Percentiles rank a stretch among this genome's conserved stretches.
These are phyloP conservation scores for Rhytidiadelphus loreus DNA, from an alignment of 225 moss, liverwort and hornwort species.

Conservation along the genomic window DNA sequence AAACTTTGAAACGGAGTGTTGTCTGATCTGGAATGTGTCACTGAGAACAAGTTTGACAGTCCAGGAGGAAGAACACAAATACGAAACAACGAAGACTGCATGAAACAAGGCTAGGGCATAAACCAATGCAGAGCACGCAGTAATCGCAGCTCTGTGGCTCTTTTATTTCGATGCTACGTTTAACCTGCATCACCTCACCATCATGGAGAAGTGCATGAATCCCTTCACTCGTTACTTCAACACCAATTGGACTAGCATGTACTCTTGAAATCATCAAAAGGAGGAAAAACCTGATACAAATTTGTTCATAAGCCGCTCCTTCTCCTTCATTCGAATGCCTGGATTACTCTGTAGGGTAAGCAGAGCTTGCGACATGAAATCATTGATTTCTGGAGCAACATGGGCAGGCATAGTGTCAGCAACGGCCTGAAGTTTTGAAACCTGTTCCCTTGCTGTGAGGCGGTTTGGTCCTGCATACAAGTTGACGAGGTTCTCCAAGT, in stretches of 20 bases:
- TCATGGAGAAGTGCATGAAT: background rate
- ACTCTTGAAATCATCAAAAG: slow-evolving; percentile 13
- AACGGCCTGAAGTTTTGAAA: slow-evolving; percentile 52
- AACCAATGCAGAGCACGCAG: background rate
- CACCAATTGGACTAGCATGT: background rate
- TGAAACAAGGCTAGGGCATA: background rate
- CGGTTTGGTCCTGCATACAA: slow-evolving; percentile 70
- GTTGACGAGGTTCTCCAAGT: slow-evolving; percentile 72
- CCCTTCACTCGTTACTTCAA: background rate
- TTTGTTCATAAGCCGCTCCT: slow-evolving; percentile 78
- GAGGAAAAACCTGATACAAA: slow-evolving; percentile 76
- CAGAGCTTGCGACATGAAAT: slow-evolving; percentile 73
- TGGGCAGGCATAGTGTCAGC: slow-evolving; percentile 52
- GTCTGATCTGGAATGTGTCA: background rate
- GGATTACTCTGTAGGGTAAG: slow-evolving; percentile 87
- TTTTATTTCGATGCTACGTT: background rate
- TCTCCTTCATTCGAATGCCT: slow-evolving; percentile 63
- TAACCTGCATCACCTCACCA: background rate
- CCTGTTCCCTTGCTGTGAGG: slow-evolving; percentile 61
- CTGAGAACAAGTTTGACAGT: background rate
- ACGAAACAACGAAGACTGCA: background rate
- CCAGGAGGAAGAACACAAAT: background rate
- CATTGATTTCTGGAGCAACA: slow-evolving; percentile 70
- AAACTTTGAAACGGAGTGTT: background rate
- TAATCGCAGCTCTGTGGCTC: background rate